These are phyloP conservation scores for Periconia sp. DNA, from an alignment of 2,329 filamentous ascomycete genomes.

Conservation along the genomic window DNA sequence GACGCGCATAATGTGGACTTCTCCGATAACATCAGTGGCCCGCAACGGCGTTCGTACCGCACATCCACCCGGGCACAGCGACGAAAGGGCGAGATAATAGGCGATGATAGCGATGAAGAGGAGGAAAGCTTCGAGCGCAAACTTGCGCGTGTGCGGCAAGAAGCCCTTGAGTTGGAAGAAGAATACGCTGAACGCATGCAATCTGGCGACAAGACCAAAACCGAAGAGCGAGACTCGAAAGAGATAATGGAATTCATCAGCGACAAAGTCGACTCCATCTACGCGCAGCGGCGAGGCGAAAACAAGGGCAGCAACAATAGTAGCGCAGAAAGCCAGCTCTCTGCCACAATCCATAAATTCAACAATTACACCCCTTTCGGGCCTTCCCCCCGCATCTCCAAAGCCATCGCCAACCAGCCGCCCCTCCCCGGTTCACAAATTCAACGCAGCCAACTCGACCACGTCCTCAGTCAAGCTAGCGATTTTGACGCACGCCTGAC, in stretches of 20 bases:
- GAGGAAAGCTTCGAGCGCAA: slow-evolving; percentile 72
- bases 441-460: slow-evolving; percentile 44
- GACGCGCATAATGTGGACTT: slow-evolving; percentile 82
- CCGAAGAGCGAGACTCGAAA: slow-evolving; percentile 48
- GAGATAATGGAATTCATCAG: slow-evolving; percentile 67
- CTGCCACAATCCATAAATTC: slow-evolving; percentile 38
- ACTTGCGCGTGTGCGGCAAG: slow-evolving; percentile 78
- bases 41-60: slow-evolving; percentile 77
- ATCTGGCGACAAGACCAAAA: slow-evolving; percentile 44
- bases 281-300: slow-evolving; percentile 43
- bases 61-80: slow-evolving; percentile 68
- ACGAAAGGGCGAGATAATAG: slow-evolving; percentile 63
- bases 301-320: slow-evolving; percentile 10
- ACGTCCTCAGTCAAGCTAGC: slow-evolving; percentile 76
- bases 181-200: slow-evolving; percentile 59
- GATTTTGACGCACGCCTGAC: slow-evolving; percentile 84
- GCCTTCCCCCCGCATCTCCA: slow-evolving; percentile 24
- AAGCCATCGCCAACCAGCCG: slow-evolving; percentile 32
- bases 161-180: slow-evolving; percentile 67
- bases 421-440: slow-evolving; percentile 37
- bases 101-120: slow-evolving; percentile 71
- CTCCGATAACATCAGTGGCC: slow-evolving; percentile 76
- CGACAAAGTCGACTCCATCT: slow-evolving; percentile 68
- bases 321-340: slow-evolving; percentile 40
- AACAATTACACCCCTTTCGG: slow-evolving; percentile 33